These are phyloP conservation scores for Gorgonomyces haynaldii DNA, from an alignment of 192 early-diverging fungal species.

Conservation along the genomic window DNA sequence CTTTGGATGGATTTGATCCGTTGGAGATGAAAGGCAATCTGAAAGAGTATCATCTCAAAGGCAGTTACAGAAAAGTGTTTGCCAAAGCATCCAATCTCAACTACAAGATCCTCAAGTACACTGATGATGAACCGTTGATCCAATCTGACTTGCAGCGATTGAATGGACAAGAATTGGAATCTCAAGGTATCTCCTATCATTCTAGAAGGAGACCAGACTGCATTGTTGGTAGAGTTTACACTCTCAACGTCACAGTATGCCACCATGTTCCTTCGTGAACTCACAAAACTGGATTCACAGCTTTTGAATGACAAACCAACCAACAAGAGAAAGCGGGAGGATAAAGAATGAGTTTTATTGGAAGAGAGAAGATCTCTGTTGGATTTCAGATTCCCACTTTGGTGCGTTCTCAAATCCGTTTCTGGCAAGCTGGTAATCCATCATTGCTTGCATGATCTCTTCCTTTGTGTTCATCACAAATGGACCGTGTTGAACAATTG, in stretches of 20 bases:
- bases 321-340: too few species aligned
- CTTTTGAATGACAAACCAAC: too few species aligned
- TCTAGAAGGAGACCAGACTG: constrained; percentile 56
- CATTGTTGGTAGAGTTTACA: constrained; percentile 64
- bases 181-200: background rate
- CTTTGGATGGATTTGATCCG: constrained; percentile 59
- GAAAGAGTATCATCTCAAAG: constrained; percentile 18
- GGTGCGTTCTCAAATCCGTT: constrained; percentile 63
- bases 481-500: constrained; percentile 46
- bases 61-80: constrained; percentile 36
- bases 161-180: background rate
- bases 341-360: too few species aligned
- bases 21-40: constrained; percentile 49
- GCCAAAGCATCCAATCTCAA: constrained; percentile 17
- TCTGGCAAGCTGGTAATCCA: constrained; percentile 44
- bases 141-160: constrained; percentile 55
- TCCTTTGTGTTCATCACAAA: constrained; percentile 56
- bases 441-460: constrained; percentile 39
- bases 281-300: too few species aligned
- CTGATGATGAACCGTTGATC: constrained; percentile 44
- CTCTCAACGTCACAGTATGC: constrained; percentile 81
- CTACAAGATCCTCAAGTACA: constrained; percentile 35
- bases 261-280: constrained; percentile 92
- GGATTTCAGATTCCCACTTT: constrained; percentile 32
- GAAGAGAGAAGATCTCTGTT: too few species aligned